phyloP scores from a whole-genome alignment of 2,329 filamentous ascomycete species.

The Hymenoscyphus infarciens region DNA sequence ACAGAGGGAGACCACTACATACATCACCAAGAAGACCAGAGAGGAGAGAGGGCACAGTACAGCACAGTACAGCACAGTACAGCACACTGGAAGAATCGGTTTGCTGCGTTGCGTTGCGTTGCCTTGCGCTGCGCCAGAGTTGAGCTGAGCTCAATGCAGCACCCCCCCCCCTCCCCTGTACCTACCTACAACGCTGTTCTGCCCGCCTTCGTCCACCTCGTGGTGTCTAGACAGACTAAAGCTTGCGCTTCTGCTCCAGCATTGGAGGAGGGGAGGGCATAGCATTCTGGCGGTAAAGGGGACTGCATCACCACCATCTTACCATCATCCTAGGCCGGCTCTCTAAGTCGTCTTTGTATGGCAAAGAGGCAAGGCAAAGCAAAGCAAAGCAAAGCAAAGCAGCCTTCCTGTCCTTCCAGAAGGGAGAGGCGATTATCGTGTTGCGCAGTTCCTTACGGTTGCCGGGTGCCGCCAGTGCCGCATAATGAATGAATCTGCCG shows the following conservation, averaged over 20 bases:
- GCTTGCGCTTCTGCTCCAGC: slow-evolving; percentile 22
- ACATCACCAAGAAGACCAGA: slow-evolving; percentile 15
- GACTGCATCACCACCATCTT: no score
- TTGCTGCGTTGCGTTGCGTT: background rate
- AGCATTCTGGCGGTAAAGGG: no score
- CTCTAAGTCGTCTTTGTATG: background rate
- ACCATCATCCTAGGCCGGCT: background rate
- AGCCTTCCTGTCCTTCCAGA: no score
- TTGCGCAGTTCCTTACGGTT: background rate
- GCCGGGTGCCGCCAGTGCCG: background rate
- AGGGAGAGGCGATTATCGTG: background rate
- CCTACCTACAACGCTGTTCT: background rate
- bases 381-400: background rate
- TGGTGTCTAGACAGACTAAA: slow-evolving; percentile 27
- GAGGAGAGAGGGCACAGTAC: background rate
- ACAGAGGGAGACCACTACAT: slow-evolving; percentile 9
- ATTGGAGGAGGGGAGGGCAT: no score
- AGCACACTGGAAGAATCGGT: background rate
- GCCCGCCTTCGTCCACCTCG: slow-evolving; percentile 5
- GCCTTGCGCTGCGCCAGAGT: background rate
- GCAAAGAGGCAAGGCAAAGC: background rate
- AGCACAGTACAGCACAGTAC: background rate
- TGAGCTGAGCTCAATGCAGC: slow-evolving; percentile 1
- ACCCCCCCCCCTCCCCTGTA: no score
- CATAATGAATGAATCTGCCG: slow-evolving; percentile 3